Conservation (phyloP, 805 yeast species). For the Metschnikowia cerradonensis region DNA sequence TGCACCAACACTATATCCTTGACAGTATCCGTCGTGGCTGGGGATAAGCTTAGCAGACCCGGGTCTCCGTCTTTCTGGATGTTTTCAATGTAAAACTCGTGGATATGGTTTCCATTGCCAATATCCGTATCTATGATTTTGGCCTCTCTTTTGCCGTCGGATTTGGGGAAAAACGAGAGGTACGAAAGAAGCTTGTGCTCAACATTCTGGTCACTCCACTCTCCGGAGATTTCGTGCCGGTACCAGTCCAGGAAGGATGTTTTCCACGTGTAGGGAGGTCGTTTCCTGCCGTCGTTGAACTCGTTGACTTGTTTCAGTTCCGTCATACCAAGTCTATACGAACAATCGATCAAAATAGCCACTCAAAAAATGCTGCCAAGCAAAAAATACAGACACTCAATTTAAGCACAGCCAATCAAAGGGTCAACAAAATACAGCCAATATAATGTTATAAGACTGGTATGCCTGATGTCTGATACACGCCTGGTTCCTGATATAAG, state of each 20-base stretch:
- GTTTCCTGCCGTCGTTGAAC: conserved; percentile 14
- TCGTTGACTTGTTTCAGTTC: conserved; percentile 8
- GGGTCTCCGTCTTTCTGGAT: conserved; percentile 31
- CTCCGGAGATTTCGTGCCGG: conserved; percentile 11
- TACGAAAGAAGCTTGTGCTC: conserved; percentile 46
- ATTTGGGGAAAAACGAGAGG: conserved; percentile 56
- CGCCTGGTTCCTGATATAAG: no score
- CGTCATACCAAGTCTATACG: no score
- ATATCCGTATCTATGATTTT: conserved; percentile 52
- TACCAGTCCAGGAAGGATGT: conserved; percentile 16
- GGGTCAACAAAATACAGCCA: no score
- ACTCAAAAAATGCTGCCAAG: no score
- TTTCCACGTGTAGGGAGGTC: conserved; percentile 16
- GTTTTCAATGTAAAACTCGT: conserved; percentile 68
- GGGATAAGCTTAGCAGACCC: not conserved
- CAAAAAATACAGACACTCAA: no score
- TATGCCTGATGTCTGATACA: no score
- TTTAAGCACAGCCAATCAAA: no score
- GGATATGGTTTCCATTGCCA: conserved; percentile 55
- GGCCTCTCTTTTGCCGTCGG: conserved; percentile 46
- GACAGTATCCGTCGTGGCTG: conserved; percentile 10
- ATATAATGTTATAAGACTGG: no score
- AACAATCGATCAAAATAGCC: no score
- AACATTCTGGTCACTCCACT: conserved; percentile 24
- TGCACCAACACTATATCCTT: conserved; percentile 73